Conservation (phyloP, 2,329 filamentous ascomycete genomes). For the Corinectria fuckeliana region DNA sequence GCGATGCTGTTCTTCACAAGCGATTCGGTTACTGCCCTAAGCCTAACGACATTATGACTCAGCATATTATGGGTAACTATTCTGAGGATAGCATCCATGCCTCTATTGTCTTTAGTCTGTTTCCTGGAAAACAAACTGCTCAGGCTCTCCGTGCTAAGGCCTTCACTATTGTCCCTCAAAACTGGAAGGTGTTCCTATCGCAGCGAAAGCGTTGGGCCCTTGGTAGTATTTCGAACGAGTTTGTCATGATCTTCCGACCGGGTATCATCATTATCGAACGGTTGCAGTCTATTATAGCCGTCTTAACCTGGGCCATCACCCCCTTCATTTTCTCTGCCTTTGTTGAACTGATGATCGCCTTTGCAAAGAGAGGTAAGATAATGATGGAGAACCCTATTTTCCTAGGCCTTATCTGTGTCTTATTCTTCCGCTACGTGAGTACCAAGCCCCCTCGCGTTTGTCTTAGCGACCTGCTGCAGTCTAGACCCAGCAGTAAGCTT, state of each 20-base stretch:
- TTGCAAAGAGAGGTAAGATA: conserved; percentile 41
- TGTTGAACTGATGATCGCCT: conserved; percentile 45
- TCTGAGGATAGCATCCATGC: conserved; percentile 59
- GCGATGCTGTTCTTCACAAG: conserved; percentile 52
- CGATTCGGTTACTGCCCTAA: conserved; percentile 57
- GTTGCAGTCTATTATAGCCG: conserved; percentile 53
- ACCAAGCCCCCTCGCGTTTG: too few species aligned
- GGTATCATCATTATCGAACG: conserved; percentile 52
- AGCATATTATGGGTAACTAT: conserved; percentile 56
- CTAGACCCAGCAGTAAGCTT: conserved; percentile 14
- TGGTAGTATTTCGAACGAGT: conserved; percentile 56
- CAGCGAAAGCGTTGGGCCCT: conserved; percentile 58
- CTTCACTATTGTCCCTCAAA: conserved; percentile 54
- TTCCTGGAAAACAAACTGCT: conserved; percentile 51
- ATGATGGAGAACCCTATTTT: conserved; percentile 46
- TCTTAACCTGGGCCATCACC: conserved; percentile 54
- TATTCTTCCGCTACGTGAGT: conserved; percentile 51
- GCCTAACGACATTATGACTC: conserved; percentile 55
- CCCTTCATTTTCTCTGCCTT: conserved; percentile 53
- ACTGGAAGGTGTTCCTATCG: conserved; percentile 54
- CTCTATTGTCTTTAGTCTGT: conserved; percentile 54
- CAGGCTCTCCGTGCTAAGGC: conserved; percentile 55
- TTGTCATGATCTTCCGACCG: conserved; percentile 54
- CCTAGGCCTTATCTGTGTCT: conserved; percentile 44
- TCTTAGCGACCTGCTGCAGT: conserved; percentile 2